These are phyloP conservation scores for Rhodotorula taiwanensis DNA, from an alignment of 768 basidiomycete species.

Conservation along the genomic window DNA sequence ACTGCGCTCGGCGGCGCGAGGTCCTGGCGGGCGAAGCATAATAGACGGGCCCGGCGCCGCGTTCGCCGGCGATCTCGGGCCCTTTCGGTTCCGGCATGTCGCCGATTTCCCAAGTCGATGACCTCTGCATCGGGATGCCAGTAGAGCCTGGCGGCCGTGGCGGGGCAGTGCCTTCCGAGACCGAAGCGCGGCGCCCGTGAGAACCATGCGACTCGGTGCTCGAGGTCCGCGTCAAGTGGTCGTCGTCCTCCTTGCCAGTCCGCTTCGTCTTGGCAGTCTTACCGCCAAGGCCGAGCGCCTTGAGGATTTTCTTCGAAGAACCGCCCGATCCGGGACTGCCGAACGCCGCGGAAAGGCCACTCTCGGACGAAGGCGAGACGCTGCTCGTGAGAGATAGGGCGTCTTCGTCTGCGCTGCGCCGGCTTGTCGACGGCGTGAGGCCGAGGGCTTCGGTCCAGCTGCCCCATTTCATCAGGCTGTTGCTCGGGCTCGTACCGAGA, in stretches of 20 bases:
- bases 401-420: conserved; percentile 14
- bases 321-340: background rate
- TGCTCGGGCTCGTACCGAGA: background rate
- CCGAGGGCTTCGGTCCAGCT: conserved; percentile 21
- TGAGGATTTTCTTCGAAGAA: conserved; percentile 24
- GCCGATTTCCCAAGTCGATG: conserved; percentile 29
- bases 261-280: background rate
- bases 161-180: background rate
- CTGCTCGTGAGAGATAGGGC: background rate
- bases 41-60: conserved; percentile 16
- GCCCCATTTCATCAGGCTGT: conserved; percentile 1
- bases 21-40: conserved; percentile 22
- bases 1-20: conserved; percentile 8
- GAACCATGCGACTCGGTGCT: conserved; percentile 11
- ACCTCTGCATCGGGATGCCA: conserved; percentile 35
- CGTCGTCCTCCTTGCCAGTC: background rate
- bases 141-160: conserved; percentile 16
- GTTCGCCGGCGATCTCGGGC: background rate
- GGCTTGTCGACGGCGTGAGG: background rate
- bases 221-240: background rate
- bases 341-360: background rate
- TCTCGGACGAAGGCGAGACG: background rate
- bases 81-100: background rate
- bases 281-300: conserved; percentile 21
- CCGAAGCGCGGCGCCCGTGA: background rate